Base-by-base conservation (phyloP, 495 filamentous ascomycete species). In the Neurospora sp. region DNA sequence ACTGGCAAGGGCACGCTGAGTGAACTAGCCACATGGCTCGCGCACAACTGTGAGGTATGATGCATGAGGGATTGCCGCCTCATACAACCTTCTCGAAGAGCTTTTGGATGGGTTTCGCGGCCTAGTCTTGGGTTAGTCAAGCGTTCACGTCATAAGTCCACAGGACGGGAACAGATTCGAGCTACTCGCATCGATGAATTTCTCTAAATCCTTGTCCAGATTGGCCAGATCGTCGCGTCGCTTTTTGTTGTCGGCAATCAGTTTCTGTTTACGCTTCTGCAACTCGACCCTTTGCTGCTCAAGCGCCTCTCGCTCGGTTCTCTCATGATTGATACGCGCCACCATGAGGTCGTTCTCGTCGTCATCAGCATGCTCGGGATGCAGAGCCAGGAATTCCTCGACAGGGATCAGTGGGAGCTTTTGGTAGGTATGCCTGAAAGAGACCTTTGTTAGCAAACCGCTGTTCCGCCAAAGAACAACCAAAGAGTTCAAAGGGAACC, bases 171-270 rank as follows among this genome's bases (percentile, higher is more conserved):
- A 14, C 9, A 40, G 20, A 71, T 69, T 3, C 27, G 4, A n/a
- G 37, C 40, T 69, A 81, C 86, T 71, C 74, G 87, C 90, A 79
- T 94, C 93, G 75, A 97, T 93, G 77, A 97, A 97, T 77, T 93
- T 92, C 83, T 97, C 94, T 75, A 97, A 83, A 79, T 96, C 92
- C 82, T 92, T 90, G 77, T 97, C 94, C 42, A 98, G 84, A 75
- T 90, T 96, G 41, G 90, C 92, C 37, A 99, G 83, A 79, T 99
- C 93, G 71, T 98, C 94, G 80, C 96, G 95, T 69, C 94, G 87
- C 83, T 93, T 97, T 85, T 97, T 97, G 77, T 97, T 98, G 77
- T 98, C 94, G 7, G 92, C 91, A 71, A 96, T 96, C 71, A 99
- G 85, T 69, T 89, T 91, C 80, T 97, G 93, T 78, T 99, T 99